Evolutionary conservation across 768 basidiomycete species (phyloP), one percentile per base, ranked within the genome.

Genomic region (Leccinellum albellum): DNA sequence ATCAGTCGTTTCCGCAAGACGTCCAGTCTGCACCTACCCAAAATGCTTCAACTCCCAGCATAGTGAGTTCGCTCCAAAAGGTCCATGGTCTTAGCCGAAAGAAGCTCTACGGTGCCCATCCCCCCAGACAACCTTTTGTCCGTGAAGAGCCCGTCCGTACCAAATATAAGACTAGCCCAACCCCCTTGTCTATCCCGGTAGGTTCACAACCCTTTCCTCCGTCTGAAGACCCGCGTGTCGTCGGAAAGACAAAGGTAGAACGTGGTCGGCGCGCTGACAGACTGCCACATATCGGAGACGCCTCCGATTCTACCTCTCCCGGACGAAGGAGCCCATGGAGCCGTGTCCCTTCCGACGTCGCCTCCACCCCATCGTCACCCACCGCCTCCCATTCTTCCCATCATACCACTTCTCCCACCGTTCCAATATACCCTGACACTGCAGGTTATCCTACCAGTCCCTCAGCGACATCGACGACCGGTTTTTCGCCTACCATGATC

Each of bases 51-150:
- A 70, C 71, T 21, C 82, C 79, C 4, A 84, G 77, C 55, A 73
- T 89, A 1, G 87, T 89, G 49, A 76, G 73, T 23, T 84, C 83
- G 23, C 75, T 88, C 15, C 84, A 88, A 68, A 82, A 85, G 63
- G 78, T 82, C 33, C 86, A 88, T 55, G 87, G 87, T 3, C 64
- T 89, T 48, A 86, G 83, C 8, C 86, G 87, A 73, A 88, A 87
- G 72, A 85, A 85, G 61, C 76, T 84, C 8, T 85, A 86, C 56
- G 79, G 81, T 12, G 54, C 78, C 10, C 82, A 83, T 62, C 77
- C 82, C 17, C 60, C 72, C 17, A 75, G 79, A 26, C 67, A 73
- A 37, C 82, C 85, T 0, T 85, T 85, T 64, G 75, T 85, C 63
- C 74, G 76, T 42, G 82, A 84, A 35, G 82, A 81, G 48, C 75